These are phyloP conservation scores for Anacardium occidentale DNA, from an alignment of 345 rosid species.

Conservation along the genomic window DNA sequence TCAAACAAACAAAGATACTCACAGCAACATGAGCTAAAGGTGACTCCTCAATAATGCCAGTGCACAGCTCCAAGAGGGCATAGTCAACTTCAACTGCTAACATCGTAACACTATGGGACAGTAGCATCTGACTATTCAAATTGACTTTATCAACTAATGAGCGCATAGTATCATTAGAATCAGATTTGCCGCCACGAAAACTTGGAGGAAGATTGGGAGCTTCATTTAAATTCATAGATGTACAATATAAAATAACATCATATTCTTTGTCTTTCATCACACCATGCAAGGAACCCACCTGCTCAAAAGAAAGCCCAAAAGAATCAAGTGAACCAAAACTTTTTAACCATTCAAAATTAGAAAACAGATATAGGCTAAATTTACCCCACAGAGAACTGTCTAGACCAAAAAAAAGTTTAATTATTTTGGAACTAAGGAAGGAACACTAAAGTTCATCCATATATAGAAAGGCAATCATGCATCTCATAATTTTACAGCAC, in stretches of 20 bases:
- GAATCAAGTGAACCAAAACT: background rate
- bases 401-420: background rate
- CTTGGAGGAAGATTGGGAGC: slow-evolving; percentile 86
- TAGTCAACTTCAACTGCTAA: slow-evolving; percentile 80
- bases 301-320: slow-evolving; percentile 33
- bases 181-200: slow-evolving; percentile 79
- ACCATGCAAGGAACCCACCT: slow-evolving; percentile 85
- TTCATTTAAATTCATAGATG: slow-evolving; percentile 68
- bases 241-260: slow-evolving; percentile 69
- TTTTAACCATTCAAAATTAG: background rate
- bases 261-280: slow-evolving; percentile 93
- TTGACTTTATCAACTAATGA: slow-evolving; percentile 90
- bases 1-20: slow-evolving; percentile 29
- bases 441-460: background rate
- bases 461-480: background rate
- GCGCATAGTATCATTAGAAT: slow-evolving; percentile 72
- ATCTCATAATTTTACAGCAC: background rate
- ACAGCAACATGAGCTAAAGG: slow-evolving; percentile 90
- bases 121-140: slow-evolving; percentile 77
- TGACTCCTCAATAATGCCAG: slow-evolving; percentile 74
- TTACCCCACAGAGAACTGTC: background rate
- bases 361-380: background rate
- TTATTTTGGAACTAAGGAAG: background rate
- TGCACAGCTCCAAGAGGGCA: slow-evolving; percentile 90
- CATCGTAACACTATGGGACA: slow-evolving; percentile 78